phyloP scores from a whole-genome alignment of 495 filamentous ascomycete genomes.

The Podospora pseudocomata region DNA sequence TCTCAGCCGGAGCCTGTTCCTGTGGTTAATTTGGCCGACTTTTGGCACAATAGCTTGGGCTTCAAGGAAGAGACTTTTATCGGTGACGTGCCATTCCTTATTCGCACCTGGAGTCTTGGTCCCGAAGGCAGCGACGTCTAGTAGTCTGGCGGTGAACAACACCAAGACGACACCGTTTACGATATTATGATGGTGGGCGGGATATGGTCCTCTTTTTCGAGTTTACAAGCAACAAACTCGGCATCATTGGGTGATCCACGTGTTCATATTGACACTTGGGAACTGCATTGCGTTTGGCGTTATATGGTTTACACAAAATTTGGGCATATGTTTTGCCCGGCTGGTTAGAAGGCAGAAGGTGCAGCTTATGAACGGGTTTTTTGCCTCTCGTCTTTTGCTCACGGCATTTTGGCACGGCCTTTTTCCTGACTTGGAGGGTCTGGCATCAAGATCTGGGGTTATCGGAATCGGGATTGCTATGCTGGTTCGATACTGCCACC shows the following conservation, averaged over 20 bases:
- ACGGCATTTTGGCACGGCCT: neutral
- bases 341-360: conserved; percentile 16
- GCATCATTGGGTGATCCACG: neutral
- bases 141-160: conserved; percentile 1
- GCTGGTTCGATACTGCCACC: neutral
- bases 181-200: conserved; percentile 27
- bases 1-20: conserved; percentile 17
- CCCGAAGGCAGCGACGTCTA: conserved; percentile 2
- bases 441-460: neutral
- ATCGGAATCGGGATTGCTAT: neutral
- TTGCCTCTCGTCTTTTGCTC: conserved; percentile 12
- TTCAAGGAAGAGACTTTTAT: conserved; percentile 42
- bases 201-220: conserved; percentile 15
- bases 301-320: conserved; percentile 33
- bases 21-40: conserved; percentile 24
- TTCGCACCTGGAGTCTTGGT: conserved; percentile 26
- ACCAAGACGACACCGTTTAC: conserved; percentile 11
- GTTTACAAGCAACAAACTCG: conserved; percentile 10
- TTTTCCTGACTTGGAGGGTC: neutral
- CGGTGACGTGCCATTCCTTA: conserved; percentile 30
- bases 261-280: conserved; percentile 11
- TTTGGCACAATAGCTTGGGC: conserved; percentile 35
- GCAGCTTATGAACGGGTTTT: conserved; percentile 12
- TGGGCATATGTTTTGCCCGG: conserved; percentile 7
- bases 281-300: conserved; percentile 38